A percentile compares a stretch with the other conserved stretches of the same genome.
These are phyloP conservation scores for Trichoderma pleuroti DNA, from an alignment of 2,329 filamentous ascomycete genomes.

Conservation along the genomic window DNA sequence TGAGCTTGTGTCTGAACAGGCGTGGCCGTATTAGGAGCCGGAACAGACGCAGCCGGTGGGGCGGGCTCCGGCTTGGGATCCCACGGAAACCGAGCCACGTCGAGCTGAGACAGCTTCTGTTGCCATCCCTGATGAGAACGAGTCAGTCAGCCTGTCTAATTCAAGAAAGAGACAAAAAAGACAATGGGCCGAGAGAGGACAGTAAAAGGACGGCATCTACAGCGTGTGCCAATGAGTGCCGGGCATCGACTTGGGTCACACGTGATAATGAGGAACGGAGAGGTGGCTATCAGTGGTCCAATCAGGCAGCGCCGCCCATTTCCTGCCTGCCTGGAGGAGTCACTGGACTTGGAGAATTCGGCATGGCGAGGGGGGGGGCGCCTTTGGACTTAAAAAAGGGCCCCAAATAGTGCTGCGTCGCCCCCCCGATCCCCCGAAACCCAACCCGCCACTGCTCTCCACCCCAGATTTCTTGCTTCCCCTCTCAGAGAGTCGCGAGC, in stretches of 20 bases:
- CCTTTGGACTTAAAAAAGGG: constrained; percentile 51
- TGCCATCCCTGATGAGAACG: constrained; percentile 74
- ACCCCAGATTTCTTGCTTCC: constrained; percentile 27
- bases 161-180: background rate
- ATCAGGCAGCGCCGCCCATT: constrained; percentile 16
- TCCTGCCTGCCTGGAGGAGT: constrained; percentile 11
- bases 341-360: constrained; percentile 4
- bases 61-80: constrained; percentile 75
- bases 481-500: constrained; percentile 31
- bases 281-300: constrained; percentile 13
- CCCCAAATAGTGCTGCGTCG: constrained; percentile 53
- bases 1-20: constrained; percentile 32
- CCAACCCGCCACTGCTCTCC: constrained; percentile 26
- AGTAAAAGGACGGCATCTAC: background rate
- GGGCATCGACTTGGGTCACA: background rate
- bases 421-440: constrained; percentile 35
- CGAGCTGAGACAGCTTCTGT: constrained; percentile 77
- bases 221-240: background rate
- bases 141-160: constrained; percentile 2
- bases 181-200: background rate
- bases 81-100: constrained; percentile 90
- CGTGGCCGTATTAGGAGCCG: constrained; percentile 24
- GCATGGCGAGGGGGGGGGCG: constrained; percentile 20
- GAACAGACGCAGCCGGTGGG: constrained; percentile 35
- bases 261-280: constrained; percentile 8